Base-by-base conservation (phyloP, 306 rosid species). In the Trifolium repens region DNA sequence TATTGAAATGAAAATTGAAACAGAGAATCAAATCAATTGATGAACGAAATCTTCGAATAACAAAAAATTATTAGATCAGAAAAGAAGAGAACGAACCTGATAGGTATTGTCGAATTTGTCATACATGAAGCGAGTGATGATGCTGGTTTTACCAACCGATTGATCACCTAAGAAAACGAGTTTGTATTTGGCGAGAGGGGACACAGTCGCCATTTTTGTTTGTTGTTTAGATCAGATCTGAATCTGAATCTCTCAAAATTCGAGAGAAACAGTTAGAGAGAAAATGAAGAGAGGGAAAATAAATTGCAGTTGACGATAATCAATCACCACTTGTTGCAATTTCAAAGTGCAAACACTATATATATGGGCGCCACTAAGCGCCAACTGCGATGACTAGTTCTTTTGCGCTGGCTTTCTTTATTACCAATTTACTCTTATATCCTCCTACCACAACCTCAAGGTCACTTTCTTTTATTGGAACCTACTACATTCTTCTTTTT, bases 91-190 rank as follows among this genome's bases (percentile, higher is more conserved):
- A 35, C 8, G 39, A 1, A 87, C 97, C 96, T 92, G 97, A 74
- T 92, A 92, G 72, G 92, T 92, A 80, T 93, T 83, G 58, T 90
- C 96, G 77, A 92, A 92, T 83, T 92, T 92, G 84, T 92, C 97
- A 85, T 92, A 92, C 97, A 92, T 92, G 84, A 92, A 90, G 82
- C 97, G 97, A 50, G 97, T 92, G 89, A 92, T 90, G 84, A 92
- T 90, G 85, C 97, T 92, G 79, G 97, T 92, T 86, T 92, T 92
- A 11, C 96, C 97, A 40, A 88, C 96, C 12, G 97, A 90, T 85
- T 92, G 97, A 81, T 92, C 97, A 80, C 97, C 97, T 64, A 92
- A 65, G 85, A 84, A 84, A 46, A 84, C 85, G 14, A 84, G 87
- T 71, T 84, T 84, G 82, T 84, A 84, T 82, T 92, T 92, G 72